Conservation (phyloP, 345 rosid genomes). For the Passiflora organensis region DNA sequence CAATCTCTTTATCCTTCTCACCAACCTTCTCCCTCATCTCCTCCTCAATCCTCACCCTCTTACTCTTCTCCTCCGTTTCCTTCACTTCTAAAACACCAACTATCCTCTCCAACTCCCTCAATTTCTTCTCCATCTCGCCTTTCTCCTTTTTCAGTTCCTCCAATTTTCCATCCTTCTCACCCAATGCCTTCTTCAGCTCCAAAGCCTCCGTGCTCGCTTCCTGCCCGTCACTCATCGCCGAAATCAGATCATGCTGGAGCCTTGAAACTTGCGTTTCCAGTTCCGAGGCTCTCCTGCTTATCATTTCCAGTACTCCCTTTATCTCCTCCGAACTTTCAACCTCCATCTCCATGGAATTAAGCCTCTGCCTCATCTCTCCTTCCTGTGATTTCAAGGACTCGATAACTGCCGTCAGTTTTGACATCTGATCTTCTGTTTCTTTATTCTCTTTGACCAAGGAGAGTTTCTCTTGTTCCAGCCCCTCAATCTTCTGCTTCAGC, state of each 20-base stretch:
- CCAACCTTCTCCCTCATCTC: constrained; percentile 44
- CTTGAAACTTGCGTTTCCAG: constrained; percentile 55
- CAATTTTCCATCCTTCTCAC: constrained; percentile 29
- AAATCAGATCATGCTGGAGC: constrained; percentile 63
- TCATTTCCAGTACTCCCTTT: constrained; percentile 39
- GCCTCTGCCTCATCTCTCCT: constrained; percentile 28
- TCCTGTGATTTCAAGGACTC: constrained; percentile 26
- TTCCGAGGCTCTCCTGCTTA: constrained; percentile 49
- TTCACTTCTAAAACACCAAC: constrained; percentile 47
- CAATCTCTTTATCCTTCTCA: constrained; percentile 34
- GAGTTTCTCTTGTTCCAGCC: constrained; percentile 46
- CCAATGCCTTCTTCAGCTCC: constrained; percentile 10
- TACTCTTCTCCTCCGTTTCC: constrained; percentile 64
- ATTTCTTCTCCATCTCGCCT: constrained; percentile 48
- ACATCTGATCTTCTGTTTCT: constrained; percentile 32
- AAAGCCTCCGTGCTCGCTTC: constrained; percentile 40
- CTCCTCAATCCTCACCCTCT: constrained; percentile 51
- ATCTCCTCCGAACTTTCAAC: constrained; percentile 48
- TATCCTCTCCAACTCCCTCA: constrained; percentile 71
- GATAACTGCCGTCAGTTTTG: not conserved
- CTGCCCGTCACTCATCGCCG: constrained; percentile 39
- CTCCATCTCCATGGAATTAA: constrained; percentile 42
- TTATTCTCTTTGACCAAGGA: constrained; percentile 35
- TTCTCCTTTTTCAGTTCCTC: constrained; percentile 53
- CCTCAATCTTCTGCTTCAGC: constrained; percentile 31